Evolutionary conservation across 495 filamentous ascomycete genomes (phyloP), one percentile per base, ranked within the genome.

Genomic region (Penicillium waksmanii): DNA sequence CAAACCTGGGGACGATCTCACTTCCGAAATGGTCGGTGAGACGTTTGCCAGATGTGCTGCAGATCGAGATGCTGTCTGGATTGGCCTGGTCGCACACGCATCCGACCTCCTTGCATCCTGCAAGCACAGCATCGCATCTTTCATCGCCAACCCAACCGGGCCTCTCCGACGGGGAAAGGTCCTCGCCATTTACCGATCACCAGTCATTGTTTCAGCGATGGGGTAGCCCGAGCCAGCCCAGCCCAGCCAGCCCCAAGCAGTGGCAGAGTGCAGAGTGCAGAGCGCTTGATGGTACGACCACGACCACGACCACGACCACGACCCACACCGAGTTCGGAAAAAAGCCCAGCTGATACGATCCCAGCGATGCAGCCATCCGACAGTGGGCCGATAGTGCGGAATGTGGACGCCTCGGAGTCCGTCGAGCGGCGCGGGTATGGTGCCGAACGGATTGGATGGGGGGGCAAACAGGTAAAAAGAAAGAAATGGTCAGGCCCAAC

Each of bases 361-460:
- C 9, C 34, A 52, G 42, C 42, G 27, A 31, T 60, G 61, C 48
- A 52, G 34, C 25, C 19, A 57, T n/a, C 50, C 54, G 57, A 60
- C 25, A n/a, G 57, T 57, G 62, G 62, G 62, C 62, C 54, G 57
- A 58, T 56, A 48, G 46, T 48, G 48, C 62, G 62, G 57, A 61
- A 64, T 60, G 62, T 64, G 62, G 62, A 51, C 57, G 42, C 27
- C 18, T 40, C 47, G 52, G 56, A 48, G 56, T 17, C 15, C 42
- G n/a, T 44, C 5, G 17, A 44, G 42, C 6, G 6, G 40, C 13
- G 42, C 42, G 42, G 42, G 17, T 44, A 21, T 13, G n/a, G 42
- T 44, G 42, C 42, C 42, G 42, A 44, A 44, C 42, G 42, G 42
- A 19, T 13, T 38, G 36, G 36, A 38, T 13, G 12, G 36, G 36